Base-by-base conservation (phyloP, 257 asterid genomes). In the Hygrophila difformis region DNA sequence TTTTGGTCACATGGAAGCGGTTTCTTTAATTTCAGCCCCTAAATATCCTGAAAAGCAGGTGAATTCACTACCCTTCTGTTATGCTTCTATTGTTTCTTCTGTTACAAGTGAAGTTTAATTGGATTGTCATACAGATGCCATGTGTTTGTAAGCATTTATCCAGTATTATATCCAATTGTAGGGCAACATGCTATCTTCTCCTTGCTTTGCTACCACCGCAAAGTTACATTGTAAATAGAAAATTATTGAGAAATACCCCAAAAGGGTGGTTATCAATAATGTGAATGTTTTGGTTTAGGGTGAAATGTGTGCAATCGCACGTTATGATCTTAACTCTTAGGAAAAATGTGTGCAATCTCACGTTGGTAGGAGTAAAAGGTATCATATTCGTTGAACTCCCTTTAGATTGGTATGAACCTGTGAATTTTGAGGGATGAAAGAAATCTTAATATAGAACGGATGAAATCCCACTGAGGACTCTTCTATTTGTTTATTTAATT, bases 1-100 rank as follows among this genome's bases (percentile, higher is more conserved):
- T 68, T 92, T 92, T 73, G 99, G 99, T 58, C 99, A 92, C 70
- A 92, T 92, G 99, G 99, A 92, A 71, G 97, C 99, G 41, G 97
- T 92, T 64, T 87, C 97, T 52, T 65, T 92, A 65, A 77, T 92
- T 61, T 92, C 99, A 50, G 99, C 97, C 56, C 99, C 99, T 16
- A 92, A 87, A 69, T 92, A 92, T 65, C 99, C 99, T 58, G 99
- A 92, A 70, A 92, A 92, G 69, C 99, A 92, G 99, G 99, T 87
- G 65, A 18, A 4, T 39, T 19, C 55, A 46, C 44, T 6, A 38
- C 51, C n/a, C 16, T 16, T 3, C 55, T 37, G 2, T 33, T 47
- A n/a, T 37, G 21, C 36, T 53, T 11, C 8, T 18, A 15, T 7
- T 24, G 7, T 3, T 24, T 24, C 3, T 24, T 7, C 7, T 24